These are phyloP conservation scores for Serendipita sp. DNA, from an alignment of 768 basidiomycete species.

Conservation along the genomic window DNA sequence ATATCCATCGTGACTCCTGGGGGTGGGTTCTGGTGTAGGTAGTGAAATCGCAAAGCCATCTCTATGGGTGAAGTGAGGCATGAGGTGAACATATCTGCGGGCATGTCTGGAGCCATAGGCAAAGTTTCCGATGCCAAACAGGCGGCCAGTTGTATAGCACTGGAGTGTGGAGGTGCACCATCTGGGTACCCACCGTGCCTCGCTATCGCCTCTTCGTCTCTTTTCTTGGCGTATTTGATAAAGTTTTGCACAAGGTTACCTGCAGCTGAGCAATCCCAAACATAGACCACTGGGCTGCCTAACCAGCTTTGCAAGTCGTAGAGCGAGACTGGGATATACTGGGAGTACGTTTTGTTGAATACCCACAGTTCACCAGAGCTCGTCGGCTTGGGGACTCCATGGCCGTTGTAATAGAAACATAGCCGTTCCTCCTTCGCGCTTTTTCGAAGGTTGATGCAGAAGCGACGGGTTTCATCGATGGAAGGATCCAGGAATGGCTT, in stretches of 20 bases:
- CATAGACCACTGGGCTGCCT: conserved; percentile 87
- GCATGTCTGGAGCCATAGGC: conserved; percentile 89
- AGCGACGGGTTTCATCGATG: conserved; percentile 79
- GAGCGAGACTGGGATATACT: conserved; percentile 93
- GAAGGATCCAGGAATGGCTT: conserved; percentile 92
- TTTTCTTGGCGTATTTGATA: conserved; percentile 56
- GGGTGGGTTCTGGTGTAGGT: conserved; percentile 73
- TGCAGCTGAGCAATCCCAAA: conserved; percentile 99
- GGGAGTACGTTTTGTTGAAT: conserved; percentile 92
- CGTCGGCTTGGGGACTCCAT: conserved; percentile 94
- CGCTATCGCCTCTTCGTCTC: conserved; percentile 48
- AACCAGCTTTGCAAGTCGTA: conserved; percentile 89
- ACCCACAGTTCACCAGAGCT: conserved; percentile 93
- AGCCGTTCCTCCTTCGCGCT: conserved; percentile 87
- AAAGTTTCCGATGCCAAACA: conserved; percentile 82
- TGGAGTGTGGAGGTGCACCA: conserved; percentile 52
- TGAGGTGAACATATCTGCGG: conserved; percentile 93
- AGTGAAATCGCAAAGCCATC: conserved; percentile 79
- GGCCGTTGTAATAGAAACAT: conserved; percentile 95
- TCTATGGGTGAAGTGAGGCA: conserved; percentile 98
- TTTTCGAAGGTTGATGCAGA: conserved; percentile 67
- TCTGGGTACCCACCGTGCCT: conserved; percentile 46
- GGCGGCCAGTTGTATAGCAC: conserved; percentile 87
- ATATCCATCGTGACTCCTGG: conserved; percentile 70
- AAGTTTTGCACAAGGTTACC: conserved; percentile 87